Percentiles rank a stretch among this genome's conserved stretches.
phyloP scores from a whole-genome alignment of 129 eudicot genomes.

The Flaveria bidentis region DNA sequence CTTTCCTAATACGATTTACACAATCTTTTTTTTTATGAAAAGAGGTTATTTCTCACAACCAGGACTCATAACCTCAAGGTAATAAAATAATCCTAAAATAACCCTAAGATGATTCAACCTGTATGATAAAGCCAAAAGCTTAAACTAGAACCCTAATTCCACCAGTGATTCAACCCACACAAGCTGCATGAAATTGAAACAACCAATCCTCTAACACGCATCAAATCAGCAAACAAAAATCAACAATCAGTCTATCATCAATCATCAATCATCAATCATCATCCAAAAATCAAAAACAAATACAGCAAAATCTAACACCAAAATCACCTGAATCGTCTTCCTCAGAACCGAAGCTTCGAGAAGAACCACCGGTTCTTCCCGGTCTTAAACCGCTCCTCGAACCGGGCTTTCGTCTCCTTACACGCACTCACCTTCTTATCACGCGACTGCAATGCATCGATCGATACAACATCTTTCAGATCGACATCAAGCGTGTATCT shows the following conservation, averaged over 20 bases:
- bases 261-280: neutral
- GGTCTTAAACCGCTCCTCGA: slow-evolving; percentile 43
- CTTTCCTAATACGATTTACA: no score
- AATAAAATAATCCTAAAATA: neutral
- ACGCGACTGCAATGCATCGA: slow-evolving; percentile 36
- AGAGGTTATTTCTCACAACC: no score
- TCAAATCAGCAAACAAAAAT: neutral
- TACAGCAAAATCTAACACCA: slow-evolving; percentile 16
- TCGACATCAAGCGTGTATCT: slow-evolving; percentile 45
- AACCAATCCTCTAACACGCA: neutral
- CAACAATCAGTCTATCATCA: neutral
- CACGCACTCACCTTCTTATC: slow-evolving; percentile 40
- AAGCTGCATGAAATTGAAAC: neutral
- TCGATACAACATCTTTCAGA: slow-evolving; percentile 35
- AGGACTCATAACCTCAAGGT: no score
- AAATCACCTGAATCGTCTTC: neutral
- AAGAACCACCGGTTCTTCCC: slow-evolving; percentile 44
- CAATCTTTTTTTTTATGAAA: no score
- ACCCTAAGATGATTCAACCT: neutral
- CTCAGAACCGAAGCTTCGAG: slow-evolving; percentile 42
- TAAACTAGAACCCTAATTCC: neutral
- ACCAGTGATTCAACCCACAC: neutral
- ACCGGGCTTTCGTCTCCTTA: slow-evolving; percentile 35
- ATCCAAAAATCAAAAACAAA: neutral
- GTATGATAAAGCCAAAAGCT: no score